A percentile compares a stretch with the other conserved stretches of the same genome.
Conservation (phyloP, 306 rosid genomes). For the Senna siamea region DNA sequence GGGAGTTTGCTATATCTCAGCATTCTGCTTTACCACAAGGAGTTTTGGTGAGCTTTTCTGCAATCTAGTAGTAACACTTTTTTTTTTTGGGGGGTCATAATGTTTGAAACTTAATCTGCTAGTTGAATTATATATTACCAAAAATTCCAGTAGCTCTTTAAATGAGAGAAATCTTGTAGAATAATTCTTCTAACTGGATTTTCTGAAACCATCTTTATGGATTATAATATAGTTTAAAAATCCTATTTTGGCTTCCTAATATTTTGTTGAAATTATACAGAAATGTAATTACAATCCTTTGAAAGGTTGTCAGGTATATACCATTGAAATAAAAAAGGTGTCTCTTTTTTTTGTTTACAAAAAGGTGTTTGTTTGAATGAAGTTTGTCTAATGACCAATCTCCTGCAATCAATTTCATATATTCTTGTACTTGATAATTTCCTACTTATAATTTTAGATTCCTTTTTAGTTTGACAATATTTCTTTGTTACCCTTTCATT, state of each 20-base stretch:
- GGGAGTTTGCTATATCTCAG: constrained; percentile 86
- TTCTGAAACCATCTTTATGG: no score
- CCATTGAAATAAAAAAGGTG: neutral
- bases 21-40: constrained; percentile 96
- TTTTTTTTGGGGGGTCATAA: no score
- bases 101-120: neutral
- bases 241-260: neutral
- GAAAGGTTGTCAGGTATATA: neutral
- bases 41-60: constrained; percentile 62
- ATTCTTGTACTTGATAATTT: neutral
- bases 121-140: neutral
- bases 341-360: no score
- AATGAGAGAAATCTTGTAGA: neutral
- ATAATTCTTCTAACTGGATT: no score
- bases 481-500: neutral
- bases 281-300: neutral
- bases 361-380: constrained; percentile 1
- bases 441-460: neutral
- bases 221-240: no score
- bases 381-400: neutral
- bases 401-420: neutral
- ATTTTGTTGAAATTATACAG: neutral
- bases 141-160: constrained; percentile 2
- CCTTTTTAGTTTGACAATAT: neutral
- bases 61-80: no score